Conservation (phyloP, 2,329 filamentous ascomycete genomes). For the Sphaerulina vaccinii region DNA sequence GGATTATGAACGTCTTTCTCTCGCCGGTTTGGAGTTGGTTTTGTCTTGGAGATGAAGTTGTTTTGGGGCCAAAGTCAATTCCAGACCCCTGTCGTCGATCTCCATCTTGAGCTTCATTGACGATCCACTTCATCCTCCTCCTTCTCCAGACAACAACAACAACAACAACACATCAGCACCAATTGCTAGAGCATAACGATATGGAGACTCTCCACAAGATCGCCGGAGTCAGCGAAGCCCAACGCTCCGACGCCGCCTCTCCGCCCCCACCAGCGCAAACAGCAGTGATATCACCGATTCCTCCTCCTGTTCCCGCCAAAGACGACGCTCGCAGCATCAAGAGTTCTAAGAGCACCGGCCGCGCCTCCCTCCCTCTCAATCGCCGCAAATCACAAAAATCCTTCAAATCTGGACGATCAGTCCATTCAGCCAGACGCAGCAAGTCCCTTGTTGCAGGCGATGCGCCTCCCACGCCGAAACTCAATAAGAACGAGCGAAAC, state of each 20-base stretch:
- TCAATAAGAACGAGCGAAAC: conserved; percentile 4
- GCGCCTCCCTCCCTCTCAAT: conserved; percentile 37
- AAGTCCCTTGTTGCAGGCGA: conserved; percentile 9
- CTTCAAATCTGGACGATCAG: conserved; percentile 21
- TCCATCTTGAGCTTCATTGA: background rate
- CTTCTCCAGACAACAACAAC: background rate
- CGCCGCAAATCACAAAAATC: conserved; percentile 33
- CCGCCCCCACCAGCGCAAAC: conserved; percentile 11
- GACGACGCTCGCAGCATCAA: conserved; percentile 13
- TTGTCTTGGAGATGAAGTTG: no score
- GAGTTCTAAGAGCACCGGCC: conserved; percentile 12
- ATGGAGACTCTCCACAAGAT: conserved; percentile 39
- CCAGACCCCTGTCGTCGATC: no score
- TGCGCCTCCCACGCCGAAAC: conserved; percentile 13
- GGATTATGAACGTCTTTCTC: no score
- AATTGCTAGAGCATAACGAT: conserved; percentile 7
- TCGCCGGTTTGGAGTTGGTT: no score
- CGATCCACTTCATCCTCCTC: background rate
- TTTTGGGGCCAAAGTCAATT: no score
- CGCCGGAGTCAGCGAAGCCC: conserved; percentile 36
- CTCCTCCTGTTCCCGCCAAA: conserved; percentile 17
- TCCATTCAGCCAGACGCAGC: conserved; percentile 10
- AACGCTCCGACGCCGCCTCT: conserved; percentile 24
- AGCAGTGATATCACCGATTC: conserved; percentile 25
- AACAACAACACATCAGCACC: background rate